Evolutionary conservation across 2,329 filamentous ascomycete species (phyloP).

Genomic region (Lasiodiplodia theobromae): DNA sequence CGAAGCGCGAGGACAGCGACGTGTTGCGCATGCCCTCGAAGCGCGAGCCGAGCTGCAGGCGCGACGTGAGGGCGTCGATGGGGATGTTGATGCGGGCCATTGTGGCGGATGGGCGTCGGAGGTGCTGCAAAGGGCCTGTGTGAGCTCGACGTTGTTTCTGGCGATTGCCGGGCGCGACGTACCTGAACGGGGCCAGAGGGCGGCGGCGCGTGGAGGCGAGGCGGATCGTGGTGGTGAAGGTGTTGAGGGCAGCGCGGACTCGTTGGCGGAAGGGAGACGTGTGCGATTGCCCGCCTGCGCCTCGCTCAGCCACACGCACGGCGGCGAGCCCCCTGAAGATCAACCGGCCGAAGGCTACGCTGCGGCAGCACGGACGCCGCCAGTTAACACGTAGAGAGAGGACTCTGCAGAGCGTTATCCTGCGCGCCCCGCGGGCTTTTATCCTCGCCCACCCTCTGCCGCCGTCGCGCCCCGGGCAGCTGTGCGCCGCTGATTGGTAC

Average conservation of each 20-base stretch:
- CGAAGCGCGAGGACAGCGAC: constrained; percentile 80
- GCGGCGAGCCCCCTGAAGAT: constrained; percentile 19
- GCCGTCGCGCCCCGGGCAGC: not conserved
- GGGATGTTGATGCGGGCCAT: constrained; percentile 95
- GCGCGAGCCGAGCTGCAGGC: constrained; percentile 84
- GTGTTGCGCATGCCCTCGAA: constrained; percentile 84
- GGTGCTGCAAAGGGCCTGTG: constrained; percentile 1
- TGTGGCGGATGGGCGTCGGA: constrained; percentile 1
- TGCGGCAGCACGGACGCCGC: constrained; percentile 17
- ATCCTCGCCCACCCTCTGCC: constrained; percentile 20
- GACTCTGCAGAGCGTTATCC: not conserved
- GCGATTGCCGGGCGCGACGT: constrained; percentile 1
- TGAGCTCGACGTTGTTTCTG: constrained; percentile 12
- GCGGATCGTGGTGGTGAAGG: not conserved
- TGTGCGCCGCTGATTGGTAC: constrained; percentile 24
- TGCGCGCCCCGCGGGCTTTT: constrained; percentile 3
- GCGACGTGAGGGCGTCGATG: constrained; percentile 87
- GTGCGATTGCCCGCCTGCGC: not conserved
- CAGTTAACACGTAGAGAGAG: not conserved
- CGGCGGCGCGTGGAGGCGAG: not conserved
- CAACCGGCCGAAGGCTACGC: not conserved
- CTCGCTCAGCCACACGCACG: not conserved
- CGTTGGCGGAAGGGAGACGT: constrained; percentile 1
- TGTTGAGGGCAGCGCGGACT: not conserved
- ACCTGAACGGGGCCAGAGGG: not conserved